Evolutionary conservation across 2,329 filamentous ascomycete genomes (phyloP).

Genomic region (Torrubiella hemipterigena): DNA sequence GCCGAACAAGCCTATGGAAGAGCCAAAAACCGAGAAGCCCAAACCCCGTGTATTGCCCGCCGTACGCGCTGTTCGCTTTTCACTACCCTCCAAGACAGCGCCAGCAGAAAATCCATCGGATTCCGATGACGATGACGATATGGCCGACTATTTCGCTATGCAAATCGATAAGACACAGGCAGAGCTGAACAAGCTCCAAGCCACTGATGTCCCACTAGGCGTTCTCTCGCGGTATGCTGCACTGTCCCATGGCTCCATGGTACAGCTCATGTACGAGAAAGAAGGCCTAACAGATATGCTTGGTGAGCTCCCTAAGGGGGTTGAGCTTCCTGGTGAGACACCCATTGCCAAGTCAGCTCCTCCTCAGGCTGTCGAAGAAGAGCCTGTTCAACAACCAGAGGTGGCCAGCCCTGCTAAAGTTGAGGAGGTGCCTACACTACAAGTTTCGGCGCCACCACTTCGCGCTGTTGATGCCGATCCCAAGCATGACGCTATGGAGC

Average conservation of each 20-base stretch:
- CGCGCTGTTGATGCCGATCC: not conserved
- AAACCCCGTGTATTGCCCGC: constrained; percentile 15
- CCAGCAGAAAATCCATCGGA: constrained; percentile 23
- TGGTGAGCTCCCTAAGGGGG: constrained; percentile 24
- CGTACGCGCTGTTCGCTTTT: constrained; percentile 23
- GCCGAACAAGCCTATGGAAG: not conserved
- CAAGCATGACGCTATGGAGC: too few species aligned
- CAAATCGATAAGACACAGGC: constrained; percentile 39
- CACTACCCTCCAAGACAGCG: constrained; percentile 24
- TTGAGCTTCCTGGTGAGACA: constrained; percentile 11
- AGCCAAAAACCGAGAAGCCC: constrained; percentile 7
- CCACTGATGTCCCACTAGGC: constrained; percentile 23
- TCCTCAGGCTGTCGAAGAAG: constrained; percentile 9
- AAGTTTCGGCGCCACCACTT: too few species aligned
- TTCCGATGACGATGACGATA: constrained; percentile 47
- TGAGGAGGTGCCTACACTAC: not conserved
- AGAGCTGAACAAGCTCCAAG: constrained; percentile 34
- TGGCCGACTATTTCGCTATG: constrained; percentile 42
- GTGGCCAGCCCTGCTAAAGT: not conserved
- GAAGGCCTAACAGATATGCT: constrained; percentile 32
- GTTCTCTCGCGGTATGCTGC: constrained; percentile 34
- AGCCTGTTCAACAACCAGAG: not conserved
- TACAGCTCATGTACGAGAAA: constrained; percentile 31
- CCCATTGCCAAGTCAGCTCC: constrained; percentile 5
- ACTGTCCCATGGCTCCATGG: constrained; percentile 35